phyloP scores from a whole-genome alignment of 768 basidiomycete species.

The Russula sp. region DNA sequence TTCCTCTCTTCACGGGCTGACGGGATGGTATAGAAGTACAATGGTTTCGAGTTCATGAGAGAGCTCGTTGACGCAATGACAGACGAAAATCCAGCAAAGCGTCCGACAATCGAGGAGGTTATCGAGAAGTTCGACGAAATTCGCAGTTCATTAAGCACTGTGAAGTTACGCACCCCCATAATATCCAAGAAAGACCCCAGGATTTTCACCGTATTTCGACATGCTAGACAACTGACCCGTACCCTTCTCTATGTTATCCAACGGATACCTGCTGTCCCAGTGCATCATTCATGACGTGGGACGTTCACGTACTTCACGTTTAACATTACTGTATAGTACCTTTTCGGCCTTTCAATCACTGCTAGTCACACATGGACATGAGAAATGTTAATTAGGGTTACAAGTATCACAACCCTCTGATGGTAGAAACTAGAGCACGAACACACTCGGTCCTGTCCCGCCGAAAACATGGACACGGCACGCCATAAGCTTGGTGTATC shows the following conservation, averaged over 20 bases:
- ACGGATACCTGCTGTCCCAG: slow-evolving; percentile 15
- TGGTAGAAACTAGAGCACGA: neutral
- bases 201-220: slow-evolving; percentile 13
- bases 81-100: slow-evolving; percentile 36
- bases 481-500: no score
- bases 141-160: slow-evolving; percentile 3
- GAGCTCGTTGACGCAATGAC: slow-evolving; percentile 37
- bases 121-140: slow-evolving; percentile 10
- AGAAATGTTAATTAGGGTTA: neutral
- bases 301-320: neutral
- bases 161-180: slow-evolving; percentile 19
- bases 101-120: slow-evolving; percentile 35
- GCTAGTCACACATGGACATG: neutral
- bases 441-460: neutral
- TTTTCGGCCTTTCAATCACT: neutral
- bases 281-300: neutral
- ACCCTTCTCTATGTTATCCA: neutral
- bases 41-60: slow-evolving; percentile 26
- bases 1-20: neutral
- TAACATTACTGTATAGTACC: no score
- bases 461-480: neutral
- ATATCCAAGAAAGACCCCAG: slow-evolving; percentile 11
- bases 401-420: neutral
- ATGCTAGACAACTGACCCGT: slow-evolving; percentile 6
- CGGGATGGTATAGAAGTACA: slow-evolving; percentile 19